phyloP scores from a whole-genome alignment of 805 yeast species.

The Barnettozyma sp. region DNA sequence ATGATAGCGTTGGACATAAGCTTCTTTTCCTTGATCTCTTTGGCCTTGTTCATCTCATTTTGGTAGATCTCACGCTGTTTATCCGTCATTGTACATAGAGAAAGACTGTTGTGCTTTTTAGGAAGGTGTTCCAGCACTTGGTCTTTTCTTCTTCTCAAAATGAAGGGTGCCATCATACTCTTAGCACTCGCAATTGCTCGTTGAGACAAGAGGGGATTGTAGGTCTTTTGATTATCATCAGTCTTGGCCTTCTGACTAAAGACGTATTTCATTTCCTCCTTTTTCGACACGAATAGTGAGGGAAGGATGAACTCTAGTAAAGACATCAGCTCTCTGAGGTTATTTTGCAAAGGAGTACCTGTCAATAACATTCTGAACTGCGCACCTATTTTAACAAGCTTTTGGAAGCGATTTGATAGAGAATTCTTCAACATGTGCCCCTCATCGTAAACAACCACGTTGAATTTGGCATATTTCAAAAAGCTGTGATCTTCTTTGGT shows the following conservation, averaged over 20 bases:
- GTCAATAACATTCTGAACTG: conserved; percentile 82
- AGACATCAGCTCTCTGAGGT: conserved; percentile 83
- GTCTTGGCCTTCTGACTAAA: conserved; percentile 86
- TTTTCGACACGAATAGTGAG: conserved; percentile 65
- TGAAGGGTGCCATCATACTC: conserved; percentile 98
- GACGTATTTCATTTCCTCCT: conserved; percentile 72
- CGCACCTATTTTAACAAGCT: conserved; percentile 78
- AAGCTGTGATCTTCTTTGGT: conserved; percentile 76
- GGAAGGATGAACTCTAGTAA: conserved; percentile 90
- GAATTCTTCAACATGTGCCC: conserved; percentile 96
- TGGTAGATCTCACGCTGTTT: conserved; percentile 55
- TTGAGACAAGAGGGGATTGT: conserved; percentile 77
- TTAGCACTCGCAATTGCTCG: conserved; percentile 92
- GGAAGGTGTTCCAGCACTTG: conserved; percentile 92
- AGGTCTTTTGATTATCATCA: conserved; percentile 39
- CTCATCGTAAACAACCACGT: conserved; percentile 91
- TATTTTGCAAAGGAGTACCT: conserved; percentile 96
- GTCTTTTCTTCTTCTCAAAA: conserved; percentile 81
- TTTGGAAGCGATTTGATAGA: conserved; percentile 75
- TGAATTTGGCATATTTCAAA: conserved; percentile 65
- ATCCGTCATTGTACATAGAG: conserved; percentile 55
- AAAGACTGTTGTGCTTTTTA: conserved; percentile 56
- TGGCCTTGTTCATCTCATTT: conserved; percentile 41
- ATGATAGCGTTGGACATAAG: conserved; percentile 67
- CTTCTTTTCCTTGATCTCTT: conserved; percentile 24